These are phyloP conservation scores for Rhizopus arrhizus DNA, from an alignment of 371 early-diverging fungal species.

Conservation along the genomic window DNA sequence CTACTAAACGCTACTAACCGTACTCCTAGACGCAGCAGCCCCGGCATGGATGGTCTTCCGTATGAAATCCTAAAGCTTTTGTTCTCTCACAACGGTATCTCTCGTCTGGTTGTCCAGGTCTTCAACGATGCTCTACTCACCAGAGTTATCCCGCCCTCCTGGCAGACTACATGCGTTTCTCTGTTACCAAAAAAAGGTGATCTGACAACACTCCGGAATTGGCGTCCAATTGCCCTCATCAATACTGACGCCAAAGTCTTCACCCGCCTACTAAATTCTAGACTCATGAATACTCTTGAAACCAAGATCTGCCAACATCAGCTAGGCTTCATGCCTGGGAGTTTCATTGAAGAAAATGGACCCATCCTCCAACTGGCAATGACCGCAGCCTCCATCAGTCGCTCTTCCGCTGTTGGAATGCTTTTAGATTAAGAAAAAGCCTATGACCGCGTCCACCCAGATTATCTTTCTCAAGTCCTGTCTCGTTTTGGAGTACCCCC, in stretches of 20 bases:
- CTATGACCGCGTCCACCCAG: too few species aligned
- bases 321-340: too few species aligned
- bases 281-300: slow-evolving; percentile 2
- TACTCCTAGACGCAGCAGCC: too few species aligned
- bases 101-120: not conserved
- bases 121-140: slow-evolving; percentile 12
- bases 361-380: too few species aligned
- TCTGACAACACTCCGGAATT: slow-evolving; percentile 17
- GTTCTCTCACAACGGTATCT: not conserved
- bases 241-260: slow-evolving; percentile 35
- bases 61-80: slow-evolving; percentile 23
- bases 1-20: too few species aligned
- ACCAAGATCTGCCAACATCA: too few species aligned
- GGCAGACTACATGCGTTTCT: slow-evolving; percentile 22
- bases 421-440: too few species aligned
- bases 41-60: slow-evolving; percentile 32
- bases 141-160: slow-evolving; percentile 19
- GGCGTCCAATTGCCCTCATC: slow-evolving; percentile 33
- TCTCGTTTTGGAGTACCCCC: too few species aligned
- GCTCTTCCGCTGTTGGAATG: too few species aligned
- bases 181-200: slow-evolving; percentile 33
- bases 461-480: too few species aligned
- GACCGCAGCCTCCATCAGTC: too few species aligned
- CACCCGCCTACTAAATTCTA: slow-evolving; percentile 19
- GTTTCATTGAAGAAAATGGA: too few species aligned